Evolutionary conservation across 306 rosid genomes (phyloP).

Genomic region (Ammopiptanthus mongolicus): DNA sequence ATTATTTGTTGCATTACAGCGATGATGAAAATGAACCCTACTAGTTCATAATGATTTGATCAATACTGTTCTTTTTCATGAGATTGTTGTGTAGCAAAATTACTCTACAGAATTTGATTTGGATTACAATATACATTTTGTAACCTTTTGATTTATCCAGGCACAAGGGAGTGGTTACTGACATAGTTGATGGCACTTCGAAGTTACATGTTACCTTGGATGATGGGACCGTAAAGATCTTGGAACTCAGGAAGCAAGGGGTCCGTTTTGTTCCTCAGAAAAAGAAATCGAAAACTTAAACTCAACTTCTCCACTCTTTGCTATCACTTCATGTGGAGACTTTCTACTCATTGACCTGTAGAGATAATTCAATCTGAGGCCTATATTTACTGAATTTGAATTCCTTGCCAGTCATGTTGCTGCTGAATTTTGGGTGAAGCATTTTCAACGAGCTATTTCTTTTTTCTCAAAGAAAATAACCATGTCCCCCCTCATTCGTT

Average conservation of each 20-base stretch:
- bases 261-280: slow-evolving; percentile 63
- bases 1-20: neutral
- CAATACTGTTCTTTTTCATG: neutral
- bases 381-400: neutral
- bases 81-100: neutral
- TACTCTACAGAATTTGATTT: neutral
- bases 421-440: slow-evolving; percentile 3
- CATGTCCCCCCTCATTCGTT: neutral
- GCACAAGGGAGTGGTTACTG: slow-evolving; percentile 62
- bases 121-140: neutral
- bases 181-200: slow-evolving; percentile 45
- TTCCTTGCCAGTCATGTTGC: neutral
- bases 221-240: slow-evolving; percentile 44
- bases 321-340: neutral
- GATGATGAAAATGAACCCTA: neutral
- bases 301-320: neutral
- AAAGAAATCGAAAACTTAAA: slow-evolving; percentile 56
- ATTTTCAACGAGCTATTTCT: neutral
- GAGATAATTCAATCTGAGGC: neutral
- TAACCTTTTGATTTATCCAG: slow-evolving; percentile 30
- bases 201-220: slow-evolving; percentile 53
- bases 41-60: neutral
- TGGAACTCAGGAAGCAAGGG: slow-evolving; percentile 71
- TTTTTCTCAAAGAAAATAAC: neutral
- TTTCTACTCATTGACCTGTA: slow-evolving; percentile 12